Base-by-base conservation (phyloP, 169 alveolate species). In the Plasmodium billcollinsi region DNA sequence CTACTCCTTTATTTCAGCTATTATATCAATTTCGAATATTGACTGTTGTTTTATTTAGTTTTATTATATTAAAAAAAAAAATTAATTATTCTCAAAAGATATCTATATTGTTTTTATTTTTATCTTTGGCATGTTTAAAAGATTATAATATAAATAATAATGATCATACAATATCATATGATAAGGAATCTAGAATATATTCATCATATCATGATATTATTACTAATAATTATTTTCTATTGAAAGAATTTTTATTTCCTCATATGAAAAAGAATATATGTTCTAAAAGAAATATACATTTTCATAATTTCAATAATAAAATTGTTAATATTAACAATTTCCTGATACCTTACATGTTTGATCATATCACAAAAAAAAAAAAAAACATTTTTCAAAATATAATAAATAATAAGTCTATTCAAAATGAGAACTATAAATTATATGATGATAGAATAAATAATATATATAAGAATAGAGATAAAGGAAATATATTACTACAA, bases 1-100 rank as follows among this genome's bases (percentile, higher is more conserved):
- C 90, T 0, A 80, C 71, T 18, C 90, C 90, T 15, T n/a, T 80
- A 61, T 80, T 80, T 73, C 90, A 80, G 56, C 29, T 80, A 3
- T 72, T 80, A 3, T 70, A 80, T 29, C 90, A 80, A 62, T 69
- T 80, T 45, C 29, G 83, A 72, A 69, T 80, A 15, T 72, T 80
- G 11, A 52, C 70, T 12, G 80, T 80, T 18, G 62, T 56, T 0
- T 29, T 80, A n/a, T 80, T 80, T 69, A 69, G 80, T 15, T 80
- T 56, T 67, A 15, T 80, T 14, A 39, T 80, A 39, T 58, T 80
- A 49, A 80, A 80, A 61, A 67, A 59, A 29, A 66, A 62, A 69
- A 20, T 80, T 24, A 69, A 20, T 52, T 69, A 9, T 0, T 43
- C 80, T 20, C 80, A 80, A 50, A 24, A 69, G 0, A 15, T 80